phyloP scores from a whole-genome alignment of 208 protist species.

The Leishmania tropica region DNA sequence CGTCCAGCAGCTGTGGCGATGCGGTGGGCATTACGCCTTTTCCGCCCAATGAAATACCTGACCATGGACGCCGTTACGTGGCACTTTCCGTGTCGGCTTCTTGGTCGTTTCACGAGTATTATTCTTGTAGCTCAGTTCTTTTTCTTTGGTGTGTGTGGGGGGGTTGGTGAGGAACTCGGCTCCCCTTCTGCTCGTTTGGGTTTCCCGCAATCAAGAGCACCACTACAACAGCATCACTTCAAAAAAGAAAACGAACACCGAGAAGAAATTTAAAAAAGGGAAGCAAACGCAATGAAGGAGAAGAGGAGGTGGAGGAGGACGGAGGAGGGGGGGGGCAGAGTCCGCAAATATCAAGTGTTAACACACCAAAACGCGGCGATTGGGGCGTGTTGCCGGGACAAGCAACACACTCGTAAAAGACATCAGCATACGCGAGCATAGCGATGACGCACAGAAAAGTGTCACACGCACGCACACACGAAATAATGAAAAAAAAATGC shows the following conservation, averaged over 20 bases:
- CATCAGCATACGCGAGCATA: background rate
- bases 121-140: background rate
- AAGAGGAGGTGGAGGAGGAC: too few relatives aligned
- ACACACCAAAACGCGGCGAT: background rate
- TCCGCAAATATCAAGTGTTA: background rate
- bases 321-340: background rate
- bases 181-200: too few relatives aligned
- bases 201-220: too few relatives aligned
- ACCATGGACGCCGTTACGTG: background rate
- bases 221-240: too few relatives aligned
- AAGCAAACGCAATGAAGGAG: too few relatives aligned
- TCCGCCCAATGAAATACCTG: background rate
- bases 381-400: background rate
- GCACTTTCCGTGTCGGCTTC: background rate
- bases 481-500: constrained; percentile 5
- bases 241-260: too few relatives aligned
- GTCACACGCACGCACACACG: background rate
- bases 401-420: background rate
- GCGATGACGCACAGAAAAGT: background rate
- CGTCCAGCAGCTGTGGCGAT: background rate
- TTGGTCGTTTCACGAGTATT: background rate
- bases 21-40: background rate
- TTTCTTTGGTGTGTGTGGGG: background rate
- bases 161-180: too few relatives aligned
- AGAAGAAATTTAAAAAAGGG: too few relatives aligned